Conservation (phyloP, 345 rosid species). For the Citrus australasica region DNA sequence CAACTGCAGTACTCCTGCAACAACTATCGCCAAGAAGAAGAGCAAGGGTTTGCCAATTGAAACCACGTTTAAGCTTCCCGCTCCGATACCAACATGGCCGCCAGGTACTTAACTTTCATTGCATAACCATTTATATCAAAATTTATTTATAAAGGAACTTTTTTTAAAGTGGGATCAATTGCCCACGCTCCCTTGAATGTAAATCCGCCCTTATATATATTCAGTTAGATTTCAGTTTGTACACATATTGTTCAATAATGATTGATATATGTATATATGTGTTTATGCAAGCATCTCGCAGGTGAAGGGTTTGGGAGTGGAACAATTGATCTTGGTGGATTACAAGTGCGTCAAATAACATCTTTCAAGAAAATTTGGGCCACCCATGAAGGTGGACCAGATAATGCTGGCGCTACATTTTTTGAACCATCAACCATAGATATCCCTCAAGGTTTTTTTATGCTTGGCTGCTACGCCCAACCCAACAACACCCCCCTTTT, state of each 20-base stretch:
- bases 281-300: background rate
- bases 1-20: background rate
- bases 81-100: slow-evolving; percentile 55
- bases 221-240: no score
- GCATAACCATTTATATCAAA: no score
- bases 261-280: background rate
- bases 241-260: no score
- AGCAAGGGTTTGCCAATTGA: slow-evolving; percentile 42
- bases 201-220: no score
- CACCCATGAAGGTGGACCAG: slow-evolving; percentile 57
- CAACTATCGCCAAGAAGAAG: slow-evolving; percentile 28
- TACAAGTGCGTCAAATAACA: slow-evolving; percentile 52
- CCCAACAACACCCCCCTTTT: slow-evolving; percentile 50
- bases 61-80: slow-evolving; percentile 54
- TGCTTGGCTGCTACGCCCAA: slow-evolving; percentile 61
- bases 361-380: slow-evolving; percentile 61
- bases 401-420: slow-evolving; percentile 65
- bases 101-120: slow-evolving; percentile 28
- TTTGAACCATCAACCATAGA: slow-evolving; percentile 47
- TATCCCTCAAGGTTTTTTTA: slow-evolving; percentile 43
- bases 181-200: no score
- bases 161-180: no score
- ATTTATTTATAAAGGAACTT: no score
- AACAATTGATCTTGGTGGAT: slow-evolving; percentile 59
- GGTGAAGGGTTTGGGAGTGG: slow-evolving; percentile 60